phyloP scores from a whole-genome alignment of 2,329 filamentous ascomycete genomes.

The Xylariaceae sp. region DNA sequence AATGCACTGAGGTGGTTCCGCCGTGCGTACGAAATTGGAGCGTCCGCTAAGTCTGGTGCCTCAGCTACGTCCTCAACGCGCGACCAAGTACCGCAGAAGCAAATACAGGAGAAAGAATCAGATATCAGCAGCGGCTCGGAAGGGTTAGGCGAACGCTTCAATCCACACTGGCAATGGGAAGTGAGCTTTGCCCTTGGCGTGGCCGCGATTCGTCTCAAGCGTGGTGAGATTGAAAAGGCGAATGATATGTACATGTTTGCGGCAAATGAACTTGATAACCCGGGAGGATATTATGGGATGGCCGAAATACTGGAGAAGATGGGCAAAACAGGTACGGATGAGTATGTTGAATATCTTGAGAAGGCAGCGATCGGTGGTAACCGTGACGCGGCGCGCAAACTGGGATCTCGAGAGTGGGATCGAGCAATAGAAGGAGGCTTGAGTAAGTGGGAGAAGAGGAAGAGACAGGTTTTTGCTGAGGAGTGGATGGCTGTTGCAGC shows the following conservation, averaged over 20 bases:
- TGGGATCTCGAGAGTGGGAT: slow-evolving; percentile 32
- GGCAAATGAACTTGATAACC: slow-evolving; percentile 41
- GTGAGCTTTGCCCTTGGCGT: slow-evolving; percentile 39
- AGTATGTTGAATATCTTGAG: slow-evolving; percentile 35
- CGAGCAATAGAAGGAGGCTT: slow-evolving; percentile 22
- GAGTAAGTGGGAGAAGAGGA: slow-evolving; percentile 28
- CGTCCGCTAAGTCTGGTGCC: neutral
- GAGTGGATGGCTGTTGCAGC: slow-evolving; percentile 30
- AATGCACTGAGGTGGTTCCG: slow-evolving; percentile 41
- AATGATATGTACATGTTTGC: slow-evolving; percentile 33
- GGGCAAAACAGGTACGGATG: slow-evolving; percentile 24
- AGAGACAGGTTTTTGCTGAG: slow-evolving; percentile 29
- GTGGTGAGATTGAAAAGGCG: slow-evolving; percentile 31
- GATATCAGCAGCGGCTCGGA: slow-evolving; percentile 6
- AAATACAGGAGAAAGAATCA: neutral
- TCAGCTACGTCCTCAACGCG: neutral
- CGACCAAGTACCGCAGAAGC: neutral
- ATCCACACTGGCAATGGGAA: slow-evolving; percentile 45
- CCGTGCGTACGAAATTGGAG: slow-evolving; percentile 29
- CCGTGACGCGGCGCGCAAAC: slow-evolving; percentile 33
- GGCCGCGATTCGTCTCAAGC: slow-evolving; percentile 36
- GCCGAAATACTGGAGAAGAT: slow-evolving; percentile 35
- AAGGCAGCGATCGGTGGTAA: slow-evolving; percentile 43
- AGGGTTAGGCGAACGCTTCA: slow-evolving; percentile 14
- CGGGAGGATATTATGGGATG: slow-evolving; percentile 35